phyloP scores from a whole-genome alignment of 1,284 basidiomycete species.

The Bondarzewia mesenterica region DNA sequence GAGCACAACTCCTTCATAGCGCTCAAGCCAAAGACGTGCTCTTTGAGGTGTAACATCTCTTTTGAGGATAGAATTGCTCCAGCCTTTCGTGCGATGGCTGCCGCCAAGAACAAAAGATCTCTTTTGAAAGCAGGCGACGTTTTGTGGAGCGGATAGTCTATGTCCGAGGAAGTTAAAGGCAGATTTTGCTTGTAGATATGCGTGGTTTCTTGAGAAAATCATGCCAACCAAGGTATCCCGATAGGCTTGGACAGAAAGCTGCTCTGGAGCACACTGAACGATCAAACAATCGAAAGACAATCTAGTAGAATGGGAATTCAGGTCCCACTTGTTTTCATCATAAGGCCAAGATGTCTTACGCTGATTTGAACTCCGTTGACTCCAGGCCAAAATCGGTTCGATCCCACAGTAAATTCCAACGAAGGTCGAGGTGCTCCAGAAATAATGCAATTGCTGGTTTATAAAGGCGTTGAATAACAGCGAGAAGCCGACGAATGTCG shows the following conservation, averaged over 20 bases:
- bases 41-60: conserved; percentile 31
- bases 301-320: conserved; percentile 3
- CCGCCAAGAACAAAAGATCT: conserved; percentile 4
- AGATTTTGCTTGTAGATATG: conserved; percentile 5
- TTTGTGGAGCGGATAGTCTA: conserved; percentile 1
- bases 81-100: conserved; percentile 14
- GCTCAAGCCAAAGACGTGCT: conserved; percentile 26
- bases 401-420: conserved; percentile 34
- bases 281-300: conserved; percentile 16
- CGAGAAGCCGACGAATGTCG: conserved; percentile 33
- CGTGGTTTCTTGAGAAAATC: background rate
- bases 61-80: conserved; percentile 15
- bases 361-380: conserved; percentile 1
- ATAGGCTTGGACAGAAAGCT: conserved; percentile 6
- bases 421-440: conserved; percentile 34
- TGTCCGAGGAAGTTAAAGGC: conserved; percentile 9
- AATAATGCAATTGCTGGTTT: conserved; percentile 35
- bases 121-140: background rate
- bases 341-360: conserved; percentile 4
- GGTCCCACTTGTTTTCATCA: background rate
- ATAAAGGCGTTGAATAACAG: conserved; percentile 32
- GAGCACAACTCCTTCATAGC: conserved; percentile 24
- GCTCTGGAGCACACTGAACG: conserved; percentile 10
- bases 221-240: conserved; percentile 5
- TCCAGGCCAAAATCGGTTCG: conserved; percentile 12